Base-by-base conservation (phyloP, 1,284 basidiomycete species). In the Apiotrichum porosum region DNA sequence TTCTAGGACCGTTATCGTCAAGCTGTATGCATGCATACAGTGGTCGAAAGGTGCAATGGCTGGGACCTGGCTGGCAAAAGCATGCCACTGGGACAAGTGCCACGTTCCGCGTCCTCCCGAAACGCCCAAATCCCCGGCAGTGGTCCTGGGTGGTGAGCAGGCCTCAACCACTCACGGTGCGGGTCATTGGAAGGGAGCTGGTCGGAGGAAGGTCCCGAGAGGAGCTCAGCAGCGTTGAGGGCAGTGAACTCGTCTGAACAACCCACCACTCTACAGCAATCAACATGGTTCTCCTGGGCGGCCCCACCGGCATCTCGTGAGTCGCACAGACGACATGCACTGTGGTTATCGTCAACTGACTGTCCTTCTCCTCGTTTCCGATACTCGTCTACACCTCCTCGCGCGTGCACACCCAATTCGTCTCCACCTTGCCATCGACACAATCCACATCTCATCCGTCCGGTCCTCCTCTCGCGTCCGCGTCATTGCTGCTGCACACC, bases 281-380 rank as follows among this genome's bases (percentile, higher is more conserved):
- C 53, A 69, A 51, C 44, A 74, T 71, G 65, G 69, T 67, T 49
- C 77, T 84, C 74, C 80, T 82, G 69, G 84, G 68, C 49, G 69
- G 83, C 61, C 83, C 87, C 58, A 79, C 89, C 54, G 83, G 87
- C 60, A 72, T 81, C 62, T 89, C 88, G 68, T 70, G 53, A 48
- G 67, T 65, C 19, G 18, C 26, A 12, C 12, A 12, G 8, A 28
- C 26, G 26, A 12, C 6, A 12, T 12, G 26, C 12, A 28, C 19
- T 6, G 12, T 12, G 26, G 26, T 28, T 28, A 28, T 12, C 12
- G 26, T 28, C 12, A 6, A 12, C 32, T 33, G 32, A 33, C 32
- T 6, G 8, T 6, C 8, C 14, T 35, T 8, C 13, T 34, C 6
- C 15, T 33, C 30, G 19, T 31, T 18, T 8, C 28, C 21, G 32